Conservation (phyloP, 257 asterid species). For the Ligustrum vulgare region DNA sequence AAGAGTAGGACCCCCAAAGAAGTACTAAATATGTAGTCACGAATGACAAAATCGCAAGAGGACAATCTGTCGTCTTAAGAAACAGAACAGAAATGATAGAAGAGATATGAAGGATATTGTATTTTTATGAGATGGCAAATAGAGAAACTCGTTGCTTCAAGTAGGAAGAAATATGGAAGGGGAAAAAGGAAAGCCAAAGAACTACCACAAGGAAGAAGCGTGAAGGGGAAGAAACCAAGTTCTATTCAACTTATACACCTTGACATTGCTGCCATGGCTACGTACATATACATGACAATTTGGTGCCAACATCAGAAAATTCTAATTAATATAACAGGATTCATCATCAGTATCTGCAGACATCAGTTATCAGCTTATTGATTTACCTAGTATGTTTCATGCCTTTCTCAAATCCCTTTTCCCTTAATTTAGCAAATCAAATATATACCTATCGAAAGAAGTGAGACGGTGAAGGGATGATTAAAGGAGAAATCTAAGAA, state of each 20-base stretch:
- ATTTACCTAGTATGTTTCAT: neutral
- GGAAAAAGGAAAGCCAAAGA: neutral
- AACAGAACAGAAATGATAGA: neutral
- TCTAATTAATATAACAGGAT: neutral
- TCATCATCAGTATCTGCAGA: neutral
- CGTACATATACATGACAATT: neutral
- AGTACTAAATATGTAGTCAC: neutral
- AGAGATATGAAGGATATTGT: neutral
- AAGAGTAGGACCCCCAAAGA: neutral
- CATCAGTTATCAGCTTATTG: neutral
- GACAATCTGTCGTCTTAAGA: neutral
- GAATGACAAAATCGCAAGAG: neutral
- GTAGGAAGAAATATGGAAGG: neutral
- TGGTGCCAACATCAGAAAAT: neutral
- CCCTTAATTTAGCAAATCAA: neutral
- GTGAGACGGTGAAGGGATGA: neutral
- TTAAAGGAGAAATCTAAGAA: neutral
- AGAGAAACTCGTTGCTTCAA: neutral
- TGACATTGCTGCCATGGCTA: neutral
- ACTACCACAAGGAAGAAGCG: neutral
- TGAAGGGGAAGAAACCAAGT: neutral
- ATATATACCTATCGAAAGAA: neutral
- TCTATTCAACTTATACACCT: neutral
- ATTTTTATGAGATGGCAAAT: neutral
- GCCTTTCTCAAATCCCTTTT: neutral